phyloP scores from a whole-genome alignment of 2,329 filamentous ascomycete species.

The Catunica adiposa region DNA sequence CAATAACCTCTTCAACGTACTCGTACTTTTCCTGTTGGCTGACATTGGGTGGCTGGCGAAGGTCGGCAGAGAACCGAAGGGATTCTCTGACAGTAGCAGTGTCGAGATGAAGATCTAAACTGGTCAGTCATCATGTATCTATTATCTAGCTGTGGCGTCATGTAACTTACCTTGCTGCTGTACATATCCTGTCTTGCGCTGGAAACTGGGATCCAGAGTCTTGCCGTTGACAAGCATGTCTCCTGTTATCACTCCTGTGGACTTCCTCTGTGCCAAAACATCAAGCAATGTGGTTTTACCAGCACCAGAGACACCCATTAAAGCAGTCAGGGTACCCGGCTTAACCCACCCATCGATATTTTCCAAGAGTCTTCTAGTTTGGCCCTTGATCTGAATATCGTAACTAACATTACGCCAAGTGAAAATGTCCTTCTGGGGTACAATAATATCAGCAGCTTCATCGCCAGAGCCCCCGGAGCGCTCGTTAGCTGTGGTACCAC shows the following conservation, averaged over 20 bases:
- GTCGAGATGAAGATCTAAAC: slow-evolving; percentile 35
- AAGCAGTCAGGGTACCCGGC: slow-evolving; percentile 71
- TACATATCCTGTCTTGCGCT: slow-evolving; percentile 81
- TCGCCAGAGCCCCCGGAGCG: background rate
- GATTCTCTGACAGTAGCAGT: slow-evolving; percentile 40
- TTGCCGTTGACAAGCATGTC: slow-evolving; percentile 56
- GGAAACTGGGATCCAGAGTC: slow-evolving; percentile 64
- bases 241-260: slow-evolving; percentile 75
- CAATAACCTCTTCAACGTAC: slow-evolving; percentile 48
- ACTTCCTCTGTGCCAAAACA: slow-evolving; percentile 68
- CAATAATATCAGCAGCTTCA: slow-evolving; percentile 18
- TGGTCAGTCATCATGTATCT: background rate
- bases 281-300: slow-evolving; percentile 86
- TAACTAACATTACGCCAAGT: slow-evolving; percentile 66
- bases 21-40: slow-evolving; percentile 40
- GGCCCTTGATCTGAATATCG: slow-evolving; percentile 55
- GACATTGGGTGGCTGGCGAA: slow-evolving; percentile 38
- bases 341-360: slow-evolving; percentile 88
- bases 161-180: slow-evolving; percentile 39
- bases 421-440: slow-evolving; percentile 43
- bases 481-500: slow-evolving; percentile 17
- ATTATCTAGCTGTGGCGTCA: background rate
- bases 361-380: slow-evolving; percentile 61
- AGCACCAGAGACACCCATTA: slow-evolving; percentile 88
- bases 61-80: slow-evolving; percentile 38